Percentiles rank a stretch among this genome's conserved stretches.
Evolutionary conservation across 1,284 basidiomycete genomes (phyloP).

Genomic region (Gomphus sp.): DNA sequence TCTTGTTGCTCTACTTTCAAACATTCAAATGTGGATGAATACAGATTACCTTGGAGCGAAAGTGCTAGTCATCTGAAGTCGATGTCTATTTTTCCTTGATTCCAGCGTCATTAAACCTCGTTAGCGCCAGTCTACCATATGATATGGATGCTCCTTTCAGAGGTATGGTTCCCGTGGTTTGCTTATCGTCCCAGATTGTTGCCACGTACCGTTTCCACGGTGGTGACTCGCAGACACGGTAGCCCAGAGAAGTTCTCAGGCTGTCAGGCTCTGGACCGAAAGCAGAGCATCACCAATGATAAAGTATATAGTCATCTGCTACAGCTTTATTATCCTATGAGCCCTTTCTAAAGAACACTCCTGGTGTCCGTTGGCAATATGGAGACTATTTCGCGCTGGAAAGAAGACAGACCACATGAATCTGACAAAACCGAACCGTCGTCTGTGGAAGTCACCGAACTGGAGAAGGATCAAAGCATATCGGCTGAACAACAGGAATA

Average conservation of each 20-base stretch:
- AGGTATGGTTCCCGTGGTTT: too few relatives aligned
- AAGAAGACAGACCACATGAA: not conserved
- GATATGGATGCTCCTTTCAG: too few relatives aligned
- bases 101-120: too few relatives aligned
- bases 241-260: not conserved
- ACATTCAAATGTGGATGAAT: too few relatives aligned
- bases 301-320: not conserved
- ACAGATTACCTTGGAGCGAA: too few relatives aligned
- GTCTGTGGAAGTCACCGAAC: not conserved
- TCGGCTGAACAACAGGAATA: slow-evolving; percentile 17
- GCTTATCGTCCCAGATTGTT: too few relatives aligned
- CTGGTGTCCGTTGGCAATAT: not conserved
- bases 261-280: not conserved
- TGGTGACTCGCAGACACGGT: too few relatives aligned
- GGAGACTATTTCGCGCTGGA: not conserved
- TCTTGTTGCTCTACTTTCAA: not conserved
- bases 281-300: not conserved
- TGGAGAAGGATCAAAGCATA: not conserved
- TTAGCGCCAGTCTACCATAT: too few relatives aligned
- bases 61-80: too few relatives aligned
- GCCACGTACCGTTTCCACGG: too few relatives aligned
- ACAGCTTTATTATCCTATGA: not conserved
- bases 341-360: not conserved
- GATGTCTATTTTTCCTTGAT: not conserved
- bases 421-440: not conserved